Evolutionary conservation across 2,329 filamentous ascomycete species (phyloP).

Genomic region (Chaetoscypha palmicola): DNA sequence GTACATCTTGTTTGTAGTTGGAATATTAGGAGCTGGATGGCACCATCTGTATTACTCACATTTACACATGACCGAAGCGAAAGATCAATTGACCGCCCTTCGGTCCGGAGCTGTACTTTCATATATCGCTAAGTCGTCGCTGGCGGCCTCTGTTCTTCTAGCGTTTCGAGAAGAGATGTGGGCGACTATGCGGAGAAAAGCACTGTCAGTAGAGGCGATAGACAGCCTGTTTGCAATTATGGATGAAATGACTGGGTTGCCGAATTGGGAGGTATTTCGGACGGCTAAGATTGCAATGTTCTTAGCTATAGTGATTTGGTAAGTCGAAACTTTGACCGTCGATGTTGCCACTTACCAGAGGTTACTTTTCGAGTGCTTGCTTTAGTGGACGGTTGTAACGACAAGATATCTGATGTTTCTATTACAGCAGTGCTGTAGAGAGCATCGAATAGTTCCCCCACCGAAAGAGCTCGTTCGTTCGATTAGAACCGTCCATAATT

Average conservation of each 20-base stretch:
- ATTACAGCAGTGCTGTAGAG: no score
- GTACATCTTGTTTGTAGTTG: conserved; percentile 3
- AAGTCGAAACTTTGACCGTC: not conserved
- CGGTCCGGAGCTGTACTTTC: conserved; percentile 4
- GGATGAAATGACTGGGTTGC: conserved; percentile 1
- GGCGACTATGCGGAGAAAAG: conserved; percentile 4
- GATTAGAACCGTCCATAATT: no score
- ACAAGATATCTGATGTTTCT: no score
- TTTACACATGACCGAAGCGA: not conserved
- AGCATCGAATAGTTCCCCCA: no score
- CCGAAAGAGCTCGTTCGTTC: no score
- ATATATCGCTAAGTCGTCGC: conserved; percentile 4
- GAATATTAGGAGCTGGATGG: not conserved
- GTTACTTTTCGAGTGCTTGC: no score
- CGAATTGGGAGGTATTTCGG: conserved; percentile 1
- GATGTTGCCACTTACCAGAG: no score
- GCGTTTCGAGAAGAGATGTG: conserved; percentile 6
- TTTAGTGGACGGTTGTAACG: no score
- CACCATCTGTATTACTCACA: conserved; percentile 3
- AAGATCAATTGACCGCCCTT: not conserved
- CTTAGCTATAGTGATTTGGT: conserved; percentile 6
- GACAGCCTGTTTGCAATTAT: conserved; percentile 7
- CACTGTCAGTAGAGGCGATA: not conserved
- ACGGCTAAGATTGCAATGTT: conserved; percentile 5
- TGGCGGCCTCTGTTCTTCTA: conserved; percentile 4